Evolutionary conservation across 345 rosid genomes (phyloP), one percentile per base, ranked within the genome.

Genomic region (Eucalyptus curtisii): DNA sequence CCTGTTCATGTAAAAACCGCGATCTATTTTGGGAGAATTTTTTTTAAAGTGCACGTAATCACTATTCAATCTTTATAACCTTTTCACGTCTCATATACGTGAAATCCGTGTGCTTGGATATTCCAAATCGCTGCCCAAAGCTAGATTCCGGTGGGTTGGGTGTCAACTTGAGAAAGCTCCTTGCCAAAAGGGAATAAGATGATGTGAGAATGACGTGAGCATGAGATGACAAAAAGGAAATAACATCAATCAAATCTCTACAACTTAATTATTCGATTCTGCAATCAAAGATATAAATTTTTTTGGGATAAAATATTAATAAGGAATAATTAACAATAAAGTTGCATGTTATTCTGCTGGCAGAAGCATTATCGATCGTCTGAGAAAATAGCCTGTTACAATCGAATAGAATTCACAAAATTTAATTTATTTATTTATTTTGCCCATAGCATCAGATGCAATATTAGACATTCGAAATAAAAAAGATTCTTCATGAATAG

Each of bases 71-170:
- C 37, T 30, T 61, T 15, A 14, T 15, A 64, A n/a, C 33, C 76
- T 64, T n/a, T 15, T 15, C 76, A 64, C 0, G 20, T 64, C 22
- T 7, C 10, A 15, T n/a, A 0, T n/a, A n/a, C 2, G 37, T 7
- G 71, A 61, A 61, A 30, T 13, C 6, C 3, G 79, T 33, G 80
- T 9, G 80, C 24, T 0, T 68, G 80, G 42, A 68, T 68, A 68
- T 31, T 9, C 24, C 37, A 33, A 66, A 33, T 33, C 13, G 40
- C 40, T 68, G 44, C 44, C 81, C 81, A 68, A 68, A 33, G 12
- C 81, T 68, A 4, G 24, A 68, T 68, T 68, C 80, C 42, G 3
- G 12, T 4, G 42, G 80, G 80, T 9, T 16, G 80, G 80, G 80
- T 33, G 24, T 2, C 80, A 68, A 33, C 11, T 33, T 33, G 81